These are phyloP conservation scores for Colletotrichum phormii DNA, from an alignment of 2,329 filamentous ascomycete species.

Conservation along the genomic window DNA sequence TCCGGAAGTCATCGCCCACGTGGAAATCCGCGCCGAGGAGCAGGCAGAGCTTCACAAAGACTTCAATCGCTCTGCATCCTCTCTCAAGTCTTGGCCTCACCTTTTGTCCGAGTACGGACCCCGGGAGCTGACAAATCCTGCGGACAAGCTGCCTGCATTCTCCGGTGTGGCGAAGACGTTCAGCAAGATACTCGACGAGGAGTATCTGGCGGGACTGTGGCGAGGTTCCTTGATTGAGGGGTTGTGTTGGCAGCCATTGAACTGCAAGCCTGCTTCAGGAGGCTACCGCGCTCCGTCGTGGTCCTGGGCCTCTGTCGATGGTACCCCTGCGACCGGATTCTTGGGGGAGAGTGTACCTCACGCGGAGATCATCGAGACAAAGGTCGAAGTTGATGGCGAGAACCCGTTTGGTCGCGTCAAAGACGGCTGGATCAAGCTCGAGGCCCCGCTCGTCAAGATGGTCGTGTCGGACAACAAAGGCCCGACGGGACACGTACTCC, in stretches of 20 bases:
- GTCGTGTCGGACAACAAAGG: constrained; percentile 16
- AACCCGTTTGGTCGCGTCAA: constrained; percentile 32
- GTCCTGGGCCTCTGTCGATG: constrained; percentile 31
- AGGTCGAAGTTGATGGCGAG: constrained; percentile 23
- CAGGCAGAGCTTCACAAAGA: not conserved
- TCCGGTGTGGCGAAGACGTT: constrained; percentile 43
- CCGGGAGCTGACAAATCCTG: constrained; percentile 35
- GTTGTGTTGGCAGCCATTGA: constrained; percentile 22
- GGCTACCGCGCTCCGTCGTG: constrained; percentile 30
- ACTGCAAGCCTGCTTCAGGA: not conserved
- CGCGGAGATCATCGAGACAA: constrained; percentile 14
- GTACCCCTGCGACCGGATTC: not conserved
- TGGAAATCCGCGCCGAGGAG: not conserved
- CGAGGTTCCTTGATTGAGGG: constrained; percentile 3
- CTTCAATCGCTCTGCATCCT: not conserved
- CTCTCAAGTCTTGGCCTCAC: not conserved
- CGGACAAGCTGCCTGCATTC: constrained; percentile 45
- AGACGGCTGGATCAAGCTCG: constrained; percentile 27
- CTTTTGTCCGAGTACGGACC: constrained; percentile 18
- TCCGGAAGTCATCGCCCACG: not conserved
- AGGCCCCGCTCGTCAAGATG: constrained; percentile 25
- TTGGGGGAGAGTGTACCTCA: not conserved
- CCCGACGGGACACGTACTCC: not conserved
- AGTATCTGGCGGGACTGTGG: constrained; percentile 47
- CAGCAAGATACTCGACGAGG: constrained; percentile 37